phyloP scores from a whole-genome alignment of 768 basidiomycete species.

The Zangia roseola region DNA sequence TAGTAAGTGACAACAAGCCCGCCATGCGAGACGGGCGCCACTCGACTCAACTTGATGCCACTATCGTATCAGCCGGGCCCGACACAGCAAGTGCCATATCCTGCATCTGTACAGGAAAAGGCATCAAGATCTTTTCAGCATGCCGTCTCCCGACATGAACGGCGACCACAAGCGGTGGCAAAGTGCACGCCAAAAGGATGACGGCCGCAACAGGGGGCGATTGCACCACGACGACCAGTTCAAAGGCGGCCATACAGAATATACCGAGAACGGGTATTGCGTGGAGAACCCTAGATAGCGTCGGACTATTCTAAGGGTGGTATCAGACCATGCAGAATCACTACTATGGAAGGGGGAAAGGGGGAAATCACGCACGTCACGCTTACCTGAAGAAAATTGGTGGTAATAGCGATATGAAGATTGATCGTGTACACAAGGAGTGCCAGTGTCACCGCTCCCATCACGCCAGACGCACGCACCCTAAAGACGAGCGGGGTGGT shows the following conservation, averaged over 20 bases:
- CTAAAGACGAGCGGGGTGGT: slow-evolving; percentile 16
- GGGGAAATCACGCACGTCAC: too few relatives aligned
- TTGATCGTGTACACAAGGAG: slow-evolving; percentile 32
- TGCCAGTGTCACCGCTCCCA: slow-evolving; percentile 22
- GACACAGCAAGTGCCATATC: background rate
- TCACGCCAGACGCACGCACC: slow-evolving; percentile 18
- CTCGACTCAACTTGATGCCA: background rate
- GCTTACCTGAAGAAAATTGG: slow-evolving; percentile 19
- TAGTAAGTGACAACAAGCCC: too few relatives aligned
- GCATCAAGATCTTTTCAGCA: slow-evolving; percentile 1
- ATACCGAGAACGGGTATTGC: slow-evolving; percentile 28
- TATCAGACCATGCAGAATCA: background rate
- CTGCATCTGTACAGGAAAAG: slow-evolving; percentile 8
- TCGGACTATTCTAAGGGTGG: slow-evolving; percentile 10
- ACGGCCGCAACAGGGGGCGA: slow-evolving; percentile 20
- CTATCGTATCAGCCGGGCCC: background rate
- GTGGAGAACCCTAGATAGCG: slow-evolving; percentile 20
- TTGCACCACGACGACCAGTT: slow-evolving; percentile 16
- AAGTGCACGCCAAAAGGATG: slow-evolving; percentile 21
- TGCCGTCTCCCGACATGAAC: slow-evolving; percentile 8
- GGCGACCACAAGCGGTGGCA: slow-evolving; percentile 18
- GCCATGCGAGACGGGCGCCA: too few relatives aligned
- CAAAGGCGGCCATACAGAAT: slow-evolving; percentile 16
- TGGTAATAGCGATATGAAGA: slow-evolving; percentile 21
- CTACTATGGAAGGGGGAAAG: background rate